Evolutionary conservation across 176 grass and related monocot species (phyloP).

Genomic region (Oryza officinalis): DNA sequence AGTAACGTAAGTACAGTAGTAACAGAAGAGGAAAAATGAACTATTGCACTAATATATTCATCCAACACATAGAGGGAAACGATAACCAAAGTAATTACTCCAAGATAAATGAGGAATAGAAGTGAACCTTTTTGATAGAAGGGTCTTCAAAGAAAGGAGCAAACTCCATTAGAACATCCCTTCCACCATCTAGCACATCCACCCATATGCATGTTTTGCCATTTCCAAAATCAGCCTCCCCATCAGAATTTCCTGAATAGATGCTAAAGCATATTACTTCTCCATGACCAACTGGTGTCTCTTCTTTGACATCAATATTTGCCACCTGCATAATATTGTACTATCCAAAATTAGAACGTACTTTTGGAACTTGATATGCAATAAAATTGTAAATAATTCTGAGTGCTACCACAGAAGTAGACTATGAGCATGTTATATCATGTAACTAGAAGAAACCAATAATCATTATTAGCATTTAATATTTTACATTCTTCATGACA

Average conservation of each 20-base stretch:
- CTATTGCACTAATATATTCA: background rate
- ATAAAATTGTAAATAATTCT: background rate
- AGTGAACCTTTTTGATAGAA: conserved; percentile 76
- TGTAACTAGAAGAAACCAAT: conserved; percentile 22
- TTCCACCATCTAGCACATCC: conserved; percentile 83
- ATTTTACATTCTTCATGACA: conserved; percentile 26
- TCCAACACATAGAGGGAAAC: conserved; percentile 7
- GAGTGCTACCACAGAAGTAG: background rate
- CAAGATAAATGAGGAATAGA: conserved; percentile 27
- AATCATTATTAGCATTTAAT: background rate
- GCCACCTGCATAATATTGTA: conserved; percentile 59
- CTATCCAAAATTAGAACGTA: conserved; percentile 10
- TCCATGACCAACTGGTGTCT: conserved; percentile 83
- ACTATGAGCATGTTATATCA: background rate
- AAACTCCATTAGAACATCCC: conserved; percentile 78
- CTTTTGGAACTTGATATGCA: background rate
- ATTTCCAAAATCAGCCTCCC: conserved; percentile 77
- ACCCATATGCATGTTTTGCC: conserved; percentile 94
- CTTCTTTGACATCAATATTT: conserved; percentile 69
- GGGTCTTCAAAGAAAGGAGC: conserved; percentile 78
- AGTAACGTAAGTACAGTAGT: background rate
- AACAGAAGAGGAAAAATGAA: background rate
- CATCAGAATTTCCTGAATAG: conserved; percentile 57
- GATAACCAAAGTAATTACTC: conserved; percentile 19
- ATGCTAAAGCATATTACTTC: conserved; percentile 91